Conservation (phyloP, 2,329 filamentous ascomycete species). For the Fusarium euwallaceae region DNA sequence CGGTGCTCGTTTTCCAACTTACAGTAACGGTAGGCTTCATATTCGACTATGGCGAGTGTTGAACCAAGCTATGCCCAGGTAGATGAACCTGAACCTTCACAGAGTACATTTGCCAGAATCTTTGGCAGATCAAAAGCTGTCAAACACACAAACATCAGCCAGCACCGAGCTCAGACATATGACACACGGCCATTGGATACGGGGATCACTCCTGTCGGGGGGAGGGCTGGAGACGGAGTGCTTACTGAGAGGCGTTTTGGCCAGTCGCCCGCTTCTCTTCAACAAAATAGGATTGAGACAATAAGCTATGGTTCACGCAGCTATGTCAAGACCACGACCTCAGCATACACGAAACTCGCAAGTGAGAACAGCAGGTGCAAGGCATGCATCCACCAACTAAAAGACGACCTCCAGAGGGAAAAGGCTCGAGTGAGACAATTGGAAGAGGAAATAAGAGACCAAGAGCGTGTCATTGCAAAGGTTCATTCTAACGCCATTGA, state of each 20-base stretch:
- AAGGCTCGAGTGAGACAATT: neutral
- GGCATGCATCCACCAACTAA: neutral
- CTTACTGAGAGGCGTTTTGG: neutral
- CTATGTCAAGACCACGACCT: neutral
- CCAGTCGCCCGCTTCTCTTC: neutral
- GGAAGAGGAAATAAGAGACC: neutral
- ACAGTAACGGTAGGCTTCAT: neutral
- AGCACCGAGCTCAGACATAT: neutral
- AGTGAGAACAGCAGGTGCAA: neutral
- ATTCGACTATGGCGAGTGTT: neutral
- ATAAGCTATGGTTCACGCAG: neutral
- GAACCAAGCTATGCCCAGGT: neutral
- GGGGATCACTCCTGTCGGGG: no score
- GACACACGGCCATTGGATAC: neutral
- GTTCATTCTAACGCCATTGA: neutral
- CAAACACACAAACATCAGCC: neutral
- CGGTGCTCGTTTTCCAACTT: neutral
- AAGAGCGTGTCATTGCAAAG: neutral
- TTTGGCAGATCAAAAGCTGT: neutral
- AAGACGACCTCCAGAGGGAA: neutral
- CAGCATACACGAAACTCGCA: neutral
- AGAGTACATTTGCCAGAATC: neutral
- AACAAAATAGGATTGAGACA: neutral
- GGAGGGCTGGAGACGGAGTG: neutral
- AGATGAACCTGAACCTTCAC: neutral